Percentiles rank a stretch among this genome's conserved stretches.
These are phyloP conservation scores for Podospora australis DNA, from an alignment of 495 filamentous ascomycete species.

Conservation along the genomic window DNA sequence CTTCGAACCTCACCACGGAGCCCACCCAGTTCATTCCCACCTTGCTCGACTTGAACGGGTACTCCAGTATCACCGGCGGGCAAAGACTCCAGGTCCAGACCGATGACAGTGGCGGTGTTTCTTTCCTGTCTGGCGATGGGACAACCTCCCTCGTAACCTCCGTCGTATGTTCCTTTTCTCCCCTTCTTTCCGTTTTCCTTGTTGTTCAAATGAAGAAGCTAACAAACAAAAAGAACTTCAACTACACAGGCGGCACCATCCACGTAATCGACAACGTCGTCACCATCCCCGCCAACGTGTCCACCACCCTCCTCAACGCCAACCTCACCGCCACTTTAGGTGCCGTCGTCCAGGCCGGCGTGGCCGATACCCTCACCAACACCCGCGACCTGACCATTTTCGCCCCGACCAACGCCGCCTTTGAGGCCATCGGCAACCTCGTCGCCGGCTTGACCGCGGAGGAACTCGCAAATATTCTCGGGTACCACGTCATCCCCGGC, in stretches of 20 bases:
- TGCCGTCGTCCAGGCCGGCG: conserved; percentile 43
- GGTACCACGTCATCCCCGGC: conserved; percentile 54
- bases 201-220: conserved; percentile 1
- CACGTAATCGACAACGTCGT: conserved; percentile 60
- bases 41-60: conserved; percentile 43
- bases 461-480: conserved; percentile 44
- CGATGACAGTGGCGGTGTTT: conserved; percentile 27
- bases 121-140: conserved; percentile 35
- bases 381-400: conserved; percentile 56
- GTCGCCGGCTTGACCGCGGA: conserved; percentile 39
- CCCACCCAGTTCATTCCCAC: conserved; percentile 38
- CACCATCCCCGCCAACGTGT: conserved; percentile 47
- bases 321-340: conserved; percentile 53
- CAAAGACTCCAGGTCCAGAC: conserved; percentile 31
- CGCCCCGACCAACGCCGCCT: conserved; percentile 51
- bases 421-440: conserved; percentile 49
- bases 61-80: conserved; percentile 39
- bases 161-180: conserved; percentile 17
- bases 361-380: conserved; percentile 36
- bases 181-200: conserved; percentile 14
- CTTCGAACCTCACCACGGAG: conserved; percentile 31
- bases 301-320: conserved; percentile 38
- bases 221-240: conserved; percentile 38
- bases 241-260: conserved; percentile 57
- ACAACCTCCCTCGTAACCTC: conserved; percentile 29